A percentile compares a stretch with the other conserved stretches of the same genome.
Evolutionary conservation across 345 rosid genomes (phyloP).

Genomic region (Euphorbia pulcherrima): DNA sequence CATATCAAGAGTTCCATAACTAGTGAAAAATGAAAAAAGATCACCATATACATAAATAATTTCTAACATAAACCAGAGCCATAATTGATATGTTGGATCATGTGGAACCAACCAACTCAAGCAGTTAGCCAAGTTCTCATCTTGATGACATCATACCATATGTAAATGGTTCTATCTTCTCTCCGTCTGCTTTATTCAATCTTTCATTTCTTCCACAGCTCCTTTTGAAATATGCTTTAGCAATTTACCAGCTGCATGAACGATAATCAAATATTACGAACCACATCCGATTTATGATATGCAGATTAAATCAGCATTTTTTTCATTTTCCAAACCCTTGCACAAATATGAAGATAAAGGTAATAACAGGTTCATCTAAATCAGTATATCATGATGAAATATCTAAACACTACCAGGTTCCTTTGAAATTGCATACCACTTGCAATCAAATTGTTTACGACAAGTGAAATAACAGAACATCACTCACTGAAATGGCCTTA

Average conservation of each 20-base stretch:
- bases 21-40: not conserved
- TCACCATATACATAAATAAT: constrained; percentile 11
- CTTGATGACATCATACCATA: not conserved
- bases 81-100: constrained; percentile 21
- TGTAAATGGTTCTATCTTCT: not conserved
- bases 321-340: not conserved
- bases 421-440: not conserved
- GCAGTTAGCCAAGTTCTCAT: not conserved
- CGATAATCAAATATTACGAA: not conserved
- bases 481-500: not conserved
- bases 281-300: not conserved
- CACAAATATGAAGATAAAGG: not conserved
- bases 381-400: not conserved
- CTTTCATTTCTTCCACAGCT: constrained; percentile 14
- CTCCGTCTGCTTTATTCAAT: not conserved
- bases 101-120: not conserved
- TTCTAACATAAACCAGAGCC: constrained; percentile 10
- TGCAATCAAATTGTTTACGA: not conserved
- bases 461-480: not conserved
- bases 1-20: too few species aligned
- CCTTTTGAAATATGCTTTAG: constrained; percentile 6
- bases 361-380: not conserved
- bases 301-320: not conserved
- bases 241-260: constrained; percentile 31
- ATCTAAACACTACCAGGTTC: not conserved